Evolutionary conservation across 2,329 filamentous ascomycete species (phyloP), one percentile per base, ranked within the genome.

Genomic region (Beauveria medogensis): DNA sequence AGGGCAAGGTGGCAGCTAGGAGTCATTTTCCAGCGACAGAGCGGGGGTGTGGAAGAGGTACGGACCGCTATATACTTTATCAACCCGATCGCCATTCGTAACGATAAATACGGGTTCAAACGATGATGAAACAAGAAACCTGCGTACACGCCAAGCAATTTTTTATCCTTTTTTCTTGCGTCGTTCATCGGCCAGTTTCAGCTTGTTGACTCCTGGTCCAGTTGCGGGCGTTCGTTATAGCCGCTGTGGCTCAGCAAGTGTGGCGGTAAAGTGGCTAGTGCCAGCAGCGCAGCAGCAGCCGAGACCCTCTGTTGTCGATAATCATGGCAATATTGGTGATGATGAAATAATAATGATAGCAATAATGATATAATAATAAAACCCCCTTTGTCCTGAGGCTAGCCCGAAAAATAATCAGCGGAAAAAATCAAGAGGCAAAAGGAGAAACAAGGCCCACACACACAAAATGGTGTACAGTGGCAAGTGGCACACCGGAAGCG

Each of bases 401-500:
- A 37, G 34, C 5, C 34, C 34, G 34, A 12, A 51, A 12, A 51
- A 34, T 30, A 51, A 51, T 12, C 34, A 20, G 43, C 43, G 14
- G 43, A 18, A 18, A 24, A 18, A 18, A 26, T 24, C 26, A 53
- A 40, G 37, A 43, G 53, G 30, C 44, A 22, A 44, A 28, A 28
- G 22, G 16, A 47, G 18, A 55, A 43, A 55, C 26, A 56, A 10
- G 30, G 14, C 30, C 55, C 55, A 58, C 43, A 24, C 46, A 58
- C 30, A 34, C 18, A 34, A 12, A 12, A 20, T n/a, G 28, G 5
- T 28, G 34, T 24, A 34, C 47, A 51, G 43, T 48, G 55, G 55
- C 55, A 58, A 51, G 43, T 48, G 55, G 55, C 55, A 58, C 34
- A 34, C 55, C 55, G 55, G 55, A 58, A 58, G 55, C 55, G 55